Percentiles rank a stretch among this genome's conserved stretches.
These are phyloP conservation scores for Tetracladium maxilliforme DNA, from an alignment of 2,329 filamentous ascomycete species.

Conservation along the genomic window DNA sequence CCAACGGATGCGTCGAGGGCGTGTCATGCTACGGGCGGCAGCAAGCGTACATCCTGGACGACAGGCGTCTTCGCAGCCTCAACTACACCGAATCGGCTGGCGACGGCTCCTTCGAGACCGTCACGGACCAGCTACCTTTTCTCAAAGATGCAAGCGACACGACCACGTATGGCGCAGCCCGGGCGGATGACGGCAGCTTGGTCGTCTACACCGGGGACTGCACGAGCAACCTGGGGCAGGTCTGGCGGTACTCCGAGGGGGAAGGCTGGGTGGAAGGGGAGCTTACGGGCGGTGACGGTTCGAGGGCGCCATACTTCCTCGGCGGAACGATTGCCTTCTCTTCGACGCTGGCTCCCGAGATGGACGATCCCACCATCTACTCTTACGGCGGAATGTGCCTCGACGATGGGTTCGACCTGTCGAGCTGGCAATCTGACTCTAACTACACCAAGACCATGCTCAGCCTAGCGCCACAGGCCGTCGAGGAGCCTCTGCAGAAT, in stretches of 20 bases:
- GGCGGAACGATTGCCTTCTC: slow-evolving; percentile 64
- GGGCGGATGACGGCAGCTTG: slow-evolving; percentile 8
- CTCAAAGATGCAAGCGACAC: slow-evolving; percentile 19
- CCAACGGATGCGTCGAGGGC: slow-evolving; percentile 27
- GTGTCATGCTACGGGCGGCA: too few relatives aligned
- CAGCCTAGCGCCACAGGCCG: slow-evolving; percentile 37
- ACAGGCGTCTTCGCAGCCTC: slow-evolving; percentile 20
- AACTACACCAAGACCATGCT: slow-evolving; percentile 74
- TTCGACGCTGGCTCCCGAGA: slow-evolving; percentile 33
- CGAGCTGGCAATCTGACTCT: slow-evolving; percentile 50
- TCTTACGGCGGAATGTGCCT: slow-evolving; percentile 89
- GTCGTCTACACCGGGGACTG: slow-evolving; percentile 21
- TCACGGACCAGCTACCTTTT: slow-evolving; percentile 50
- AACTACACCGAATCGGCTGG: slow-evolving; percentile 32
- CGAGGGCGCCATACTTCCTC: too few relatives aligned
- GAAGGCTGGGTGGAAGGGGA: too few relatives aligned
- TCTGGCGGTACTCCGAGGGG: too few relatives aligned
- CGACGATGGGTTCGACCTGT: slow-evolving; percentile 21
- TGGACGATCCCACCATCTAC: slow-evolving; percentile 47
- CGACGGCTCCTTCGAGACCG: slow-evolving; percentile 27
- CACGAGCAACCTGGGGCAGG: slow-evolving; percentile 36
- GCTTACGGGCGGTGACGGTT: too few relatives aligned
- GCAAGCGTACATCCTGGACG: slow-evolving; percentile 55
- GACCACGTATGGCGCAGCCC: slow-evolving; percentile 15
- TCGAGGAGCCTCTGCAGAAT: slow-evolving; percentile 9